These are phyloP conservation scores for Melocanna baccifera DNA, from an alignment of 176 grass and related monocot genomes.

Conservation along the genomic window DNA sequence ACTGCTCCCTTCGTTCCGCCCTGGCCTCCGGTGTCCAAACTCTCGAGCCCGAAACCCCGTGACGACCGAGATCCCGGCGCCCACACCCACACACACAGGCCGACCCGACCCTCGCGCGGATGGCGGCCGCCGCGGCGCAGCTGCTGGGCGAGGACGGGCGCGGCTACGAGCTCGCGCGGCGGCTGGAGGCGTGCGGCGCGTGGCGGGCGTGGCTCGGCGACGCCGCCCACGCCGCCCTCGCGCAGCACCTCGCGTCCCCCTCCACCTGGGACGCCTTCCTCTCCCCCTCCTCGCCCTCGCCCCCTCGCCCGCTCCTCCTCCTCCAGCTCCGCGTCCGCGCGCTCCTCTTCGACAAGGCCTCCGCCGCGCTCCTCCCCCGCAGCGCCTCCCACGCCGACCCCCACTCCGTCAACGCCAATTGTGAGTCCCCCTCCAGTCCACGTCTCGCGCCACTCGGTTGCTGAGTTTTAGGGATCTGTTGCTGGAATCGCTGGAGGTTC, in stretches of 20 bases:
- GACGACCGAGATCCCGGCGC: slow-evolving; percentile 24
- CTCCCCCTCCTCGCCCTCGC: slow-evolving; percentile 24
- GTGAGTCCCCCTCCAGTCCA: slow-evolving; percentile 15
- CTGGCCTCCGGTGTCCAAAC: not conserved
- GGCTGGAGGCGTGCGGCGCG: slow-evolving; percentile 75
- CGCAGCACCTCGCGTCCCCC: slow-evolving; percentile 51
- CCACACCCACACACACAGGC: not conserved
- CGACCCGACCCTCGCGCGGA: not conserved
- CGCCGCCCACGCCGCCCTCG: slow-evolving; percentile 55
- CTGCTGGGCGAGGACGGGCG: slow-evolving; percentile 93
- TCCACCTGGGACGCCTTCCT: slow-evolving; percentile 87
- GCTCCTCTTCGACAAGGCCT: slow-evolving; percentile 95
- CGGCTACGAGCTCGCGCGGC: slow-evolving; percentile 82
- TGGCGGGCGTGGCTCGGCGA: slow-evolving; percentile 95
- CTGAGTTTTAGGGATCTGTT: slow-evolving; percentile 27
- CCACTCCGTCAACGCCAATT: slow-evolving; percentile 56
- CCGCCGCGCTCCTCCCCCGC: slow-evolving; percentile 58
- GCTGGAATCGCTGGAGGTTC: slow-evolving; percentile 7
- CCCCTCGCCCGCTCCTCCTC: slow-evolving; percentile 57
- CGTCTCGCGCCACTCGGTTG: not conserved
- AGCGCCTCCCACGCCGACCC: not conserved
- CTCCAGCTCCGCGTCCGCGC: slow-evolving; percentile 81
- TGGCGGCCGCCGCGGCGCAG: slow-evolving; percentile 45
- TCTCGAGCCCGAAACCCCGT: not conserved
- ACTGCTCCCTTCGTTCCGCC: not conserved